Percentiles rank a stretch among this genome's conserved stretches.
phyloP scores from a whole-genome alignment of 352 stramenopile species.

The Phytopythium boreale region DNA sequence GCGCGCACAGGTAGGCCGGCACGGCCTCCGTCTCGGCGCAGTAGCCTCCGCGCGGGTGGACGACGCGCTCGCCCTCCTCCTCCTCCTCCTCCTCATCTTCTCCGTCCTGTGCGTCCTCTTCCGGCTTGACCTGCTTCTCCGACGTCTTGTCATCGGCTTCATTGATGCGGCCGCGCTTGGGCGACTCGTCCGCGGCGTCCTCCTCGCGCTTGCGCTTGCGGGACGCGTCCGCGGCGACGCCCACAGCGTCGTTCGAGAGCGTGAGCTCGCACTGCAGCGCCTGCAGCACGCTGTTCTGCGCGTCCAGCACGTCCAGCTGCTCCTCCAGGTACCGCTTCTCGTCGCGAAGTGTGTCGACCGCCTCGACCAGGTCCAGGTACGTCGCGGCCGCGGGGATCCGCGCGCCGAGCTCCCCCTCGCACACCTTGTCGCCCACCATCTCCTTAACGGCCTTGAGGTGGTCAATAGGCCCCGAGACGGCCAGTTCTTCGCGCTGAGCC shows the following conservation, averaged over 20 bases:
- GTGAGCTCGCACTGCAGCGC: slow-evolving; percentile 33
- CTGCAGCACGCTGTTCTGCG: slow-evolving; percentile 38
- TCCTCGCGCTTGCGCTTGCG: slow-evolving; percentile 33
- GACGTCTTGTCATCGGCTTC: slow-evolving; percentile 11
- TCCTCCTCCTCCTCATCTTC: slow-evolving; percentile 6
- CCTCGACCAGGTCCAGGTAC: slow-evolving; percentile 30
- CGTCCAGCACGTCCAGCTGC: slow-evolving; percentile 39
- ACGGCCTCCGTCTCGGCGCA: slow-evolving; percentile 36
- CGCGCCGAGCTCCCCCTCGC: slow-evolving; percentile 12
- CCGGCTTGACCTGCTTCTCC: background rate
- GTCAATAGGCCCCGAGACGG: slow-evolving; percentile 14
- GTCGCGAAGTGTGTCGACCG: slow-evolving; percentile 27
- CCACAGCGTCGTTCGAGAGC: slow-evolving; percentile 12
- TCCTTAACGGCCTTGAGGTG: slow-evolving; percentile 19
- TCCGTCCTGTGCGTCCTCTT: slow-evolving; percentile 3
- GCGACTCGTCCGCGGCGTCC: background rate
- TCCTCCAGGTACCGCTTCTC: slow-evolving; percentile 42
- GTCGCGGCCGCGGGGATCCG: slow-evolving; percentile 26
- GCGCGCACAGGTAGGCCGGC: slow-evolving; percentile 32
- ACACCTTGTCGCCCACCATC: slow-evolving; percentile 16
- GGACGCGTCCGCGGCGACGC: slow-evolving; percentile 7
- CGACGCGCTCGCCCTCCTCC: slow-evolving; percentile 12
- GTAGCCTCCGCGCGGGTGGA: slow-evolving; percentile 22
- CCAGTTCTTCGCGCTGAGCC: slow-evolving; percentile 19
- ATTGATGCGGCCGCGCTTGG: background rate